Evolutionary conservation across 2,329 filamentous ascomycete genomes (phyloP), one percentile per base, ranked within the genome.

Genomic region (Xylariales sp.): DNA sequence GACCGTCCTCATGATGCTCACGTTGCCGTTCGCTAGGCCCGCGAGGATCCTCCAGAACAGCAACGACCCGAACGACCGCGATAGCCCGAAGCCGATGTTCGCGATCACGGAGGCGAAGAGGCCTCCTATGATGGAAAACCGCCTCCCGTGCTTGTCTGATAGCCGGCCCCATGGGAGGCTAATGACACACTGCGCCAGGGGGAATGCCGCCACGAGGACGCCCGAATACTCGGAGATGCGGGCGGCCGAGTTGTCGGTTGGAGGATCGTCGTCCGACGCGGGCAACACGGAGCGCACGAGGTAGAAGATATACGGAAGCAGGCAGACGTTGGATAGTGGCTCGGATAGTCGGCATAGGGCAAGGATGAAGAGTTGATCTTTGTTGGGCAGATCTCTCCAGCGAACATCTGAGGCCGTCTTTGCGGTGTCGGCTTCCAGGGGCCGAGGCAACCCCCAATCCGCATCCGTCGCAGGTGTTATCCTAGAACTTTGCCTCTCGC

Each of bases 1-100:
- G 86, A 93, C 90, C 5, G 90, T 92, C 68, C 90, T 82, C 89
- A 93, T 90, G 3, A 93, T 90, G 0, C 90, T 90, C 1, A 92
- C 86, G 75, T 93, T 93, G 1, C 90, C 91, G 76, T 93, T 93
- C 56, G 92, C 78, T 10, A 87, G 81, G 0, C 91, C 91, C 1
- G 89, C 89, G 6, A 93, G 70, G 34, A 84, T 84, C 6, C 91
- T 80, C 73, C 81, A 83, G 75, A 90, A 90, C 48, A 88, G 78
- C 10, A 90, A 82, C 0, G 87, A 87, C 1, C 77, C 80, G 71
- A 92, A 90, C 8, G 82, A 88, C 18, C 80, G 83, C 3, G 89
- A 89, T 72, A 93, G 91, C 0, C 90, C 91, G 74, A 93, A 92
- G 0, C 90, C 91, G 23, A 92, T 74, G 65, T 87, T 88, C 2